These are phyloP conservation scores for Bipolaris cookei DNA, from an alignment of 2,329 filamentous ascomycete species.

Conservation along the genomic window DNA sequence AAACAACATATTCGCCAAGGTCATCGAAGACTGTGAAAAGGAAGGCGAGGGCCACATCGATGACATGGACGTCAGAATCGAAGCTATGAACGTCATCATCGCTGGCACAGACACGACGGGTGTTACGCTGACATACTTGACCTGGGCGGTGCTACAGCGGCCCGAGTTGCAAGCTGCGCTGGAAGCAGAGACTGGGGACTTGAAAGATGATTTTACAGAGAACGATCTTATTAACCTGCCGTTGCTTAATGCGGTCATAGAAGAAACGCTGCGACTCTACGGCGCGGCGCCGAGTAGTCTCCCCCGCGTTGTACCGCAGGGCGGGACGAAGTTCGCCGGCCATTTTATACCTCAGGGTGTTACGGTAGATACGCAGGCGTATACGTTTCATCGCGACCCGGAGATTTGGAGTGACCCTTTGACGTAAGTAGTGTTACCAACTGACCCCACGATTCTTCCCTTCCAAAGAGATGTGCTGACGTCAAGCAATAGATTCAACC, in stretches of 20 bases:
- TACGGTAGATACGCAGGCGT: conserved; percentile 50
- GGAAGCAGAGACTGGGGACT: conserved; percentile 28
- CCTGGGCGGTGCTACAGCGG: conserved; percentile 40
- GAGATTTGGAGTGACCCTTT: conserved; percentile 36
- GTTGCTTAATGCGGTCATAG: conserved; percentile 47
- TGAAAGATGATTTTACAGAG: conserved; percentile 32
- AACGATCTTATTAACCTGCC: conserved; percentile 44
- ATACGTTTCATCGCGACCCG: conserved; percentile 49
- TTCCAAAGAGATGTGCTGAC: background rate
- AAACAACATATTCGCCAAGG: conserved; percentile 43
- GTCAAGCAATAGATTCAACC: conserved; percentile 38
- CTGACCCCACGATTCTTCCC: too few relatives aligned
- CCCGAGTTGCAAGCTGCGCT: conserved; percentile 29
- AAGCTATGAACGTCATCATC: conserved; percentile 45
- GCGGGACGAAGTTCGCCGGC: conserved; percentile 44
- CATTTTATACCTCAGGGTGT: conserved; percentile 48
- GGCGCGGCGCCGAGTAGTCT: conserved; percentile 46
- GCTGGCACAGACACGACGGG: conserved; percentile 47
- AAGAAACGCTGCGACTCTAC: conserved; percentile 51
- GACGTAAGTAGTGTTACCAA: too few relatives aligned
- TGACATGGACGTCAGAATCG: conserved; percentile 42
- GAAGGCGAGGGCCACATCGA: conserved; percentile 39
- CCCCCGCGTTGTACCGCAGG: conserved; percentile 48
- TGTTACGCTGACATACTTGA: conserved; percentile 44
- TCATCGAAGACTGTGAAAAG: conserved; percentile 41